A percentile compares a stretch with the other conserved stretches of the same genome.
phyloP scores from a whole-genome alignment of 257 asterid genomes.

The Ballota nigra region DNA sequence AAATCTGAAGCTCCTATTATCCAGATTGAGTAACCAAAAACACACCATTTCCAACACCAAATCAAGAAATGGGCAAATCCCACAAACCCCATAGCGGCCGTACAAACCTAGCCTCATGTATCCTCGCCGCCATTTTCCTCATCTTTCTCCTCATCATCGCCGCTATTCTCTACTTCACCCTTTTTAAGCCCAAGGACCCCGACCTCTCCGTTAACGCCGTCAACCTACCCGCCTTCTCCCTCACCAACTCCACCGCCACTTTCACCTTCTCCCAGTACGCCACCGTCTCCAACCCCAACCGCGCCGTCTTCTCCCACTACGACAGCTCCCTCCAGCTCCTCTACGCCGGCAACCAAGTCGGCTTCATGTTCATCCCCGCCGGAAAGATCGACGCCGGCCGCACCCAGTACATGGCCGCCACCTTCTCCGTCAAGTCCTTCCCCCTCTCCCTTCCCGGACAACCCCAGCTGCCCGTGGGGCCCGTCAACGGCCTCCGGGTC shows the following conservation, averaged over 20 bases:
- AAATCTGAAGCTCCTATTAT: no score
- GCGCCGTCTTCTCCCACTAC: constrained; percentile 73
- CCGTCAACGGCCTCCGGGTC: constrained; percentile 50
- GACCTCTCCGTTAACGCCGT: constrained; percentile 63
- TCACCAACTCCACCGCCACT: constrained; percentile 55
- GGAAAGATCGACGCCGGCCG: constrained; percentile 64
- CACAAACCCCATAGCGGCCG: constrained; percentile 60
- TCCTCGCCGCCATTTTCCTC: constrained; percentile 69
- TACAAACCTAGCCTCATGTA: constrained; percentile 76
- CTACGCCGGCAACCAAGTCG: constrained; percentile 66
- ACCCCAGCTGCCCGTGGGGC: constrained; percentile 25
- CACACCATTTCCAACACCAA: not conserved
- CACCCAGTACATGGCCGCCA: constrained; percentile 77
- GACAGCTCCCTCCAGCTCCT: constrained; percentile 79
- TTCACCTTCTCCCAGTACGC: constrained; percentile 83
- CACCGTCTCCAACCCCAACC: constrained; percentile 71
- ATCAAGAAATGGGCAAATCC: constrained; percentile 44
- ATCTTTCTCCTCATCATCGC: constrained; percentile 46
- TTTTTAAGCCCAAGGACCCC: constrained; percentile 72
- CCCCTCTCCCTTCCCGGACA: constrained; percentile 36
- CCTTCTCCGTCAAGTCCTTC: constrained; percentile 65
- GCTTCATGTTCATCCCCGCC: constrained; percentile 90
- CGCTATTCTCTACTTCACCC: constrained; percentile 62
- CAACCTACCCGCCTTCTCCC: constrained; percentile 75
- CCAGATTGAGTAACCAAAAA: no score